phyloP scores from a whole-genome alignment of 1,284 basidiomycete genomes.

The Marasmius sp. region DNA sequence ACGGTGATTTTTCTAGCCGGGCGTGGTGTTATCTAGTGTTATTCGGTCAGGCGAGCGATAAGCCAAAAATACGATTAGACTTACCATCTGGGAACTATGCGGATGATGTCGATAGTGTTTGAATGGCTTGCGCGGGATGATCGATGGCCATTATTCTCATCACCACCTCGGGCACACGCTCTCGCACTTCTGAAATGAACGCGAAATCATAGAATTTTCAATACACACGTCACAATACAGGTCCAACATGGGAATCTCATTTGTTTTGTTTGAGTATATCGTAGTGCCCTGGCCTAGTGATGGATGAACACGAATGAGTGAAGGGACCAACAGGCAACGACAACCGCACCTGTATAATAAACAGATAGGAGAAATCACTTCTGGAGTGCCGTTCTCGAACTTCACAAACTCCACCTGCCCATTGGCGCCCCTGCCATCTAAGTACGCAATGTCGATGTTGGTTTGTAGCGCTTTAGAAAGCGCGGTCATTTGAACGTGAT shows the following conservation, averaged over 20 bases:
- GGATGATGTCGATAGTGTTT: no score
- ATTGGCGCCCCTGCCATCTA: constrained; percentile 58
- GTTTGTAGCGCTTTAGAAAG: constrained; percentile 69
- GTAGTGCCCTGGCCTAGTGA: constrained; percentile 70
- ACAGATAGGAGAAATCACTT: constrained; percentile 47
- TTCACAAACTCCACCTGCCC: constrained; percentile 69
- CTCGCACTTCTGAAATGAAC: no score
- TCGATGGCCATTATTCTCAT: no score
- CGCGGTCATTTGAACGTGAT: constrained; percentile 84
- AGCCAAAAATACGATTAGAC: no score
- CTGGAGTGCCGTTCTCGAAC: constrained; percentile 49
- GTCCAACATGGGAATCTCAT: not conserved
- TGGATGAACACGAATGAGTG: not conserved
- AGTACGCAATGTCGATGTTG: constrained; percentile 77
- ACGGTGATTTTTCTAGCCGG: not conserved
- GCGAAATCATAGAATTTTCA: no score
- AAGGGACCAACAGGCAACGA: no score
- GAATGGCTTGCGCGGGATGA: no score
- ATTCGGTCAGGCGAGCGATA: no score
- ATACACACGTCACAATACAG: no score
- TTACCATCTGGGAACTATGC: no score
- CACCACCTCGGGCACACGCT: no score
- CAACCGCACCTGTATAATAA: constrained; percentile 72
- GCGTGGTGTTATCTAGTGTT: not conserved
- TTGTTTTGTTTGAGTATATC: constrained; percentile 52